Evolutionary conservation across 257 asterid species (phyloP).

Genomic region (Solanum bukasovii): DNA sequence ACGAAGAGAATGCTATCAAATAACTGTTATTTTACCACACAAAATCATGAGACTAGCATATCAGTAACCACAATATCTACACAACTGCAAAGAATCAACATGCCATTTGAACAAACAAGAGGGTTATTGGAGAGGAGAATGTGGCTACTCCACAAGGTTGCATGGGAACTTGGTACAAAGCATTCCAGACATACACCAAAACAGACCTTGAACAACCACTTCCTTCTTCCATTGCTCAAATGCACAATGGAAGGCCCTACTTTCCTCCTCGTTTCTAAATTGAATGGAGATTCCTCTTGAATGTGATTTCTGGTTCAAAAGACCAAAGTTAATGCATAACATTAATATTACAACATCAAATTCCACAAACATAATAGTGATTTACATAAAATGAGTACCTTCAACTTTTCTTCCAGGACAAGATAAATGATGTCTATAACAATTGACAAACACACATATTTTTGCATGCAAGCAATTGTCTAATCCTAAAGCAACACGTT

Average conservation of each 20-base stretch:
- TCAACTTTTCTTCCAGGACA: background rate
- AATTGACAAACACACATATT: background rate
- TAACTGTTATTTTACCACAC: background rate
- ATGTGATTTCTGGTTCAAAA: conserved; percentile 69
- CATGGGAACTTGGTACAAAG: background rate
- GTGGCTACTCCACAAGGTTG: background rate
- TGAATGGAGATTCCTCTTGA: conserved; percentile 85
- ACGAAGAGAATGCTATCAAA: background rate
- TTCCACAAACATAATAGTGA: conserved; percentile 4
- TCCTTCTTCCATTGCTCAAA: conserved; percentile 93
- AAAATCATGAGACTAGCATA: background rate
- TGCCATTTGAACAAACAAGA: background rate
- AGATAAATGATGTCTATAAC: background rate
- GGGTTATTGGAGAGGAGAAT: background rate
- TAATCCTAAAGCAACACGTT: background rate
- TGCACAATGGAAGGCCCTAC: conserved; percentile 85
- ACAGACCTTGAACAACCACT: conserved; percentile 73
- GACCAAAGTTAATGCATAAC: conserved; percentile 23
- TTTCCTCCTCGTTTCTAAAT: conserved; percentile 84
- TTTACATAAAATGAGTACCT: background rate
- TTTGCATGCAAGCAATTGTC: background rate
- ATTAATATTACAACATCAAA: conserved; percentile 7
- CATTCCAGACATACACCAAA: background rate
- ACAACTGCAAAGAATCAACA: background rate
- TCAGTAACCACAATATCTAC: background rate